Evolutionary conservation across 1,284 basidiomycete genomes (phyloP).

Genomic region (Heterobasidion occidentale): DNA sequence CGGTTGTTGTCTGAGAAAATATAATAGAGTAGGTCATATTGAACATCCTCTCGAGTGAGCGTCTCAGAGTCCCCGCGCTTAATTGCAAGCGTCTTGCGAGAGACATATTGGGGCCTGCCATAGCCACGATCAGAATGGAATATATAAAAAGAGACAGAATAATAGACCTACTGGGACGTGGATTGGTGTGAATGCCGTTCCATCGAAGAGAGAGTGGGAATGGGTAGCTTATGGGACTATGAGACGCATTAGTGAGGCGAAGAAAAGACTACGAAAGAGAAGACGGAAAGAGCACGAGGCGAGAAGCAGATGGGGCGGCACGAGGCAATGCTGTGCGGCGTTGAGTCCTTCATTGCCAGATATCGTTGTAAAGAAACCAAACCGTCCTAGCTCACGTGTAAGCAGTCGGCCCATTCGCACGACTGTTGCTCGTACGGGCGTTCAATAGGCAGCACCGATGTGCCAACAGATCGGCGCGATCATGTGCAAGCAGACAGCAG

Average conservation of each 20-base stretch:
- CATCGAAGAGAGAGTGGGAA: neutral
- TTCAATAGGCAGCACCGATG: neutral
- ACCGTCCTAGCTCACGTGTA: conserved; percentile 1
- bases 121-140: neutral
- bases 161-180: neutral
- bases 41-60: conserved; percentile 73
- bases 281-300: neutral
- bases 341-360: conserved; percentile 1
- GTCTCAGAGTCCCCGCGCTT: conserved; percentile 74
- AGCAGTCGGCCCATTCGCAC: conserved; percentile 1
- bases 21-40: conserved; percentile 75
- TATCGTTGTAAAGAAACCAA: conserved; percentile 1
- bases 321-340: neutral
- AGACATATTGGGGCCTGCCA: conserved; percentile 43
- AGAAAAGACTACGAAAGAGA: neutral
- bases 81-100: conserved; percentile 69
- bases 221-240: neutral
- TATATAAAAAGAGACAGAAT: neutral
- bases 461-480: neutral
- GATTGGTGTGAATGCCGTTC: neutral
- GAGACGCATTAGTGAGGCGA: neutral
- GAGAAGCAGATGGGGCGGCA: neutral
- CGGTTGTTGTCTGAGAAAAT: conserved; percentile 66
- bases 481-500: neutral
- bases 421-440: conserved; percentile 2